A percentile compares a stretch with the other conserved stretches of the same genome.
Evolutionary conservation across 2,329 filamentous ascomycete species (phyloP).

Genomic region (Diplodia scrobiculata): DNA sequence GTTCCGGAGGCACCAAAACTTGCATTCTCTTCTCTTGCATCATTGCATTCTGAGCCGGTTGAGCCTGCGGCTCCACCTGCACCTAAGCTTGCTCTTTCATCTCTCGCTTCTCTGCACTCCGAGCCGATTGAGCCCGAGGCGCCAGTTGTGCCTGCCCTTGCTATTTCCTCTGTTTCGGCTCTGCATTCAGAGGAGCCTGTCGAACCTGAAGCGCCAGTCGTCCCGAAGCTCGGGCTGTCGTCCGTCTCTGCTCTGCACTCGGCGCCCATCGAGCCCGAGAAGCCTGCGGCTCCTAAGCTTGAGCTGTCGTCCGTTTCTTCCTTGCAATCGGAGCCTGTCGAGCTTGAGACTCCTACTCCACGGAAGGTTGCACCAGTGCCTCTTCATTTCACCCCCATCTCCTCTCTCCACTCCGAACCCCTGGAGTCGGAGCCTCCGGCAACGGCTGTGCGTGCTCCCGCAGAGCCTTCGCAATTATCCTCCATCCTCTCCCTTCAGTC

Average conservation of each 20-base stretch:
- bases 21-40: constrained; percentile 24
- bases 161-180: constrained; percentile 38
- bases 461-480: constrained; percentile 8
- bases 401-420: constrained; percentile 50
- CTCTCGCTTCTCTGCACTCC: constrained; percentile 52
- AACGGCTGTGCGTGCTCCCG: not conserved
- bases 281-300: constrained; percentile 22
- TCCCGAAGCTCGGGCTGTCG: constrained; percentile 15
- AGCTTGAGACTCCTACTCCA: constrained; percentile 24
- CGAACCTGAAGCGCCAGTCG: constrained; percentile 24
- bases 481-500: constrained; percentile 23
- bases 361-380: constrained; percentile 11
- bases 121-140: constrained; percentile 38
- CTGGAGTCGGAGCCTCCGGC: constrained; percentile 25
- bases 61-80: constrained; percentile 13
- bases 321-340: constrained; percentile 34
- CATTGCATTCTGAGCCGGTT: constrained; percentile 27
- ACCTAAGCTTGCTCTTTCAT: constrained; percentile 47
- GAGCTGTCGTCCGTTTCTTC: constrained; percentile 32
- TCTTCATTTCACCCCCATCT: constrained; percentile 51
- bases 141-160: constrained; percentile 21
- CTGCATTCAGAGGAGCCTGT: constrained; percentile 49
- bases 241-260: constrained; percentile 30
- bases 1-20: constrained; percentile 17
- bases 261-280: constrained; percentile 31